Evolutionary conservation across 164 flowering plant species (phyloP), one percentile per base, ranked within the genome.

Genomic region (Umbellularia californica): DNA sequence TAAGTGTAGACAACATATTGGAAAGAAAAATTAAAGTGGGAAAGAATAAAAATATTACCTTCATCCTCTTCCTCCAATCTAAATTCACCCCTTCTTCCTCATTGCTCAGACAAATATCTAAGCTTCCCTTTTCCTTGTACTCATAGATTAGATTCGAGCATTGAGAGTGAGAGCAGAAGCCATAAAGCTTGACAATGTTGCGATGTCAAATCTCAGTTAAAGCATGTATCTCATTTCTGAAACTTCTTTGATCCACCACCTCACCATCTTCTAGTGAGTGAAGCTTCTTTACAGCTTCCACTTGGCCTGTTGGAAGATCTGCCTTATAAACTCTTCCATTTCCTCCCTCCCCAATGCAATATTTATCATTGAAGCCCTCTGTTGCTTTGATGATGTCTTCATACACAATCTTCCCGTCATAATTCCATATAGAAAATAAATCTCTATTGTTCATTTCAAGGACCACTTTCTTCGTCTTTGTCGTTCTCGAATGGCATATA

Each of bases 341-440:
- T 2, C 68, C 69, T 47, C 77, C 77, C 23, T 2, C 15, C 11
- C 77, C 74, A 62, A 75, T 68, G 63, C 73, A 63, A 50, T 75
- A 63, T 63, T 63, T 70, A 5, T 60, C 41, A 27, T 63, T 17
- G 24, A 75, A 75, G 50, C 63, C 63, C 50, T 63, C 69, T 12
- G 77, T 69, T 17, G 74, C 77, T 27, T 25, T 28, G 27, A 75
- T 64, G 50, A 75, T 70, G 47, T 62, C 73, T 28, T 75, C 73
- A 13, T 70, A 75, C 14, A n/a, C 60, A 9, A 70, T 50, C 27
- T 63, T 70, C 15, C 73, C 77, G 9, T 70, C 73, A 13, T 17
- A 60, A 62, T 64, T 70, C 70, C 77, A 75, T 60, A 75, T 62
- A 1, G 77, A 27, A 64, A 75, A 62, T 50, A 58, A 47, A 28